These are phyloP conservation scores for Melampsora americana DNA, from an alignment of 1,284 basidiomycete genomes.

Conservation along the genomic window DNA sequence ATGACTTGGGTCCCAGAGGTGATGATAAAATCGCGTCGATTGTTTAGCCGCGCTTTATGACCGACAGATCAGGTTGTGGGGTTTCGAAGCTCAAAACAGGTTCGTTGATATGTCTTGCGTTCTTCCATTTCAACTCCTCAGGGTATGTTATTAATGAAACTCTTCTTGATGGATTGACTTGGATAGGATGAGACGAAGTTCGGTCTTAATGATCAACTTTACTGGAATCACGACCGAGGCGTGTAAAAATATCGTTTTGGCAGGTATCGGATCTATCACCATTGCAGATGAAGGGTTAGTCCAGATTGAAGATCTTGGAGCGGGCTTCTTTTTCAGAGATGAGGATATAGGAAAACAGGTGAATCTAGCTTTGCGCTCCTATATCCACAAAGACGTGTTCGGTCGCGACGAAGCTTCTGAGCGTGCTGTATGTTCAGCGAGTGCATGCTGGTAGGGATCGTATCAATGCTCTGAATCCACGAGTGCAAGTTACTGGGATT, in stretches of 20 bases:
- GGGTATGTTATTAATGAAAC: neutral
- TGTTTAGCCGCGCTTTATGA: slow-evolving; percentile 35
- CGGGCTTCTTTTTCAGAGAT: slow-evolving; percentile 90
- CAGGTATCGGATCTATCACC: slow-evolving; percentile 61
- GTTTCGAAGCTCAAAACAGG: slow-evolving; percentile 41
- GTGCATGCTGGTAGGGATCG: slow-evolving; percentile 76
- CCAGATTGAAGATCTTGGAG: slow-evolving; percentile 72
- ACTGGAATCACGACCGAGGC: slow-evolving; percentile 87
- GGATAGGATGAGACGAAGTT: slow-evolving; percentile 32
- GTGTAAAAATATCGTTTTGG: slow-evolving; percentile 78
- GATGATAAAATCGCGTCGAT: neutral
- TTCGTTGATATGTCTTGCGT: neutral
- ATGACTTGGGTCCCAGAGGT: neutral
- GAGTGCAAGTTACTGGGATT: slow-evolving; percentile 73
- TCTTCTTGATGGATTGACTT: neutral
- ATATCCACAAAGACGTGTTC: neutral
- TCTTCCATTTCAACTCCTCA: neutral
- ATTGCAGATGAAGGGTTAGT: slow-evolving; percentile 60
- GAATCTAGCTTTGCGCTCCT: neutral
- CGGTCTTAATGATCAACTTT: slow-evolving; percentile 71
- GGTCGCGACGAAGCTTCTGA: neutral
- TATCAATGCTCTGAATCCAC: slow-evolving; percentile 84
- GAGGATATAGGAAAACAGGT: slow-evolving; percentile 69
- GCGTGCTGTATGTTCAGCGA: slow-evolving; percentile 60
- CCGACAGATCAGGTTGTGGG: slow-evolving; percentile 41